Evolutionary conservation across 2,329 filamentous ascomycete genomes (phyloP).

Genomic region (Xylaria sp.): DNA sequence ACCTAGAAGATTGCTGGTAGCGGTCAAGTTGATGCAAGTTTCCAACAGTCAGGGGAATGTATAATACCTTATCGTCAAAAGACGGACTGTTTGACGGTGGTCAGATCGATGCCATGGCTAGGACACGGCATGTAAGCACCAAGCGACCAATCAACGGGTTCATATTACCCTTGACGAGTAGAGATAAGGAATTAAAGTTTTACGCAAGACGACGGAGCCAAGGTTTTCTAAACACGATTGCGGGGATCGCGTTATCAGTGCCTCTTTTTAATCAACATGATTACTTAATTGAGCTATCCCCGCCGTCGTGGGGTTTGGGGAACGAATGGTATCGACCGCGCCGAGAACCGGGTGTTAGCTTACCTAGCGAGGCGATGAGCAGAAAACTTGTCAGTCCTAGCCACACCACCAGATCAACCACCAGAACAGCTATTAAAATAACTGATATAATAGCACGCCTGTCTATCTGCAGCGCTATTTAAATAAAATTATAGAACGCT

Average conservation of each 20-base stretch:
- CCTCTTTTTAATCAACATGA: not conserved
- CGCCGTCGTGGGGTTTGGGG: not conserved
- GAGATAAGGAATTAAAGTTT: conserved; percentile 21
- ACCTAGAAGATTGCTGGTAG: not conserved
- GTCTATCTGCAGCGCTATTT: too few species aligned
- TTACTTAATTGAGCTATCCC: not conserved
- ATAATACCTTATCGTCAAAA: not conserved
- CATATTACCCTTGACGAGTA: not conserved
- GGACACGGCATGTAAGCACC: conserved; percentile 17
- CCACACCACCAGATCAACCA: too few species aligned
- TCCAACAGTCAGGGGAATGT: not conserved
- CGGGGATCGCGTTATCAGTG: conserved; percentile 8
- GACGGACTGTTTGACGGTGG: not conserved
- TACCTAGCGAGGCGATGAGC: too few species aligned
- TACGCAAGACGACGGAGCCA: not conserved
- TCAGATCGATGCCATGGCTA: conserved; percentile 4
- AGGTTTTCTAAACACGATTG: not conserved
- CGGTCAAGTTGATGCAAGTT: not conserved
- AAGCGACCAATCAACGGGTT: conserved; percentile 8
- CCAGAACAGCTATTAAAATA: too few species aligned
- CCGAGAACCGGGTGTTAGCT: too few species aligned
- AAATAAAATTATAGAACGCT: too few species aligned
- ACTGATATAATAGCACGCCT: too few species aligned
- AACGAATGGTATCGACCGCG: not conserved
- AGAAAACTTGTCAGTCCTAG: not conserved